Conservation (phyloP, 208 protist species). For the Acanthamoeba culbertsoni region DNA sequence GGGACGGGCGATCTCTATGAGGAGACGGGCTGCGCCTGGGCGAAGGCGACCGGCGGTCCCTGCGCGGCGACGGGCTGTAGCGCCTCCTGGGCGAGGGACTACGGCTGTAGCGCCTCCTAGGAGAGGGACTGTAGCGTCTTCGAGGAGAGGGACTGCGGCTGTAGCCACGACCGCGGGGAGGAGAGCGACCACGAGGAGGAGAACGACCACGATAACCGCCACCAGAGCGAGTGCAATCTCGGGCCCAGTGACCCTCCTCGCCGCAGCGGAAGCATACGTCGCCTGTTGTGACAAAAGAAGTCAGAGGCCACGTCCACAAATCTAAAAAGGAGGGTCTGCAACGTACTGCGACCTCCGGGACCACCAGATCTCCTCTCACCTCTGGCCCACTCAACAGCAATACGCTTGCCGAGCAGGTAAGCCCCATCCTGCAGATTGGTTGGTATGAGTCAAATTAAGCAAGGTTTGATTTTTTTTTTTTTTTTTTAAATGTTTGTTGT, state of each 20-base stretch:
- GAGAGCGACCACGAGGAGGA: not conserved
- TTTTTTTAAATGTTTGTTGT: too few relatives aligned
- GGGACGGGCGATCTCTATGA: not conserved
- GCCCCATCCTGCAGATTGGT: not conserved
- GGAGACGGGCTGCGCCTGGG: not conserved
- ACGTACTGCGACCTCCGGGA: not conserved
- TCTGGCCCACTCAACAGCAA: constrained; percentile 61
- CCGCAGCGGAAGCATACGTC: constrained; percentile 46
- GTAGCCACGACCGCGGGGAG: not conserved
- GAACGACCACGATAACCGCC: not conserved
- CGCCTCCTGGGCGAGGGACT: not conserved
- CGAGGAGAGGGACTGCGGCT: not conserved
- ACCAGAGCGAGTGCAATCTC: not conserved
- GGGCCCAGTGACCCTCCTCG: not conserved
- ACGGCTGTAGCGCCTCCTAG: not conserved
- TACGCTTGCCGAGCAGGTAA: constrained; percentile 4
- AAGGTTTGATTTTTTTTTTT: too few relatives aligned
- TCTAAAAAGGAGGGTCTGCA: not conserved
- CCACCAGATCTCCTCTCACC: not conserved
- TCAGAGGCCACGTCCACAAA: not conserved
- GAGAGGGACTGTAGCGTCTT: not conserved
- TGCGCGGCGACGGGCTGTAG: not conserved
- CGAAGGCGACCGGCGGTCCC: not conserved
- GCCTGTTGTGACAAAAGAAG: not conserved
- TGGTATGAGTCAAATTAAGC: too few relatives aligned